Conservation (phyloP, 176 grass and related monocot species). For the Hordeum marinum region DNA sequence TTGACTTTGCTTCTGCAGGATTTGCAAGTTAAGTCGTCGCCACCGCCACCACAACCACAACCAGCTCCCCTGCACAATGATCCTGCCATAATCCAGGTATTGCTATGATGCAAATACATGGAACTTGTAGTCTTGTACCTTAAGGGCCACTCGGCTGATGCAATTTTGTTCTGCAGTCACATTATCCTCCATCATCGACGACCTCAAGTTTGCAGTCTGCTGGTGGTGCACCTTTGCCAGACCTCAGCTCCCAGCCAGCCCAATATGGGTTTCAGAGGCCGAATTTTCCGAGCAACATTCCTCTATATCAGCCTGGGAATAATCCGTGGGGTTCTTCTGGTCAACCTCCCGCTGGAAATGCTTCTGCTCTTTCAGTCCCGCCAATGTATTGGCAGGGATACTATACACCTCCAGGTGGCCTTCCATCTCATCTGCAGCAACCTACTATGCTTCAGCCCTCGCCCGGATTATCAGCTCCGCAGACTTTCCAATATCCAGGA, state of each 20-base stretch:
- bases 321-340: slow-evolving; percentile 49
- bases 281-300: slow-evolving; percentile 53
- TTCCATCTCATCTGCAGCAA: slow-evolving; percentile 71
- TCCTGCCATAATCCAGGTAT: slow-evolving; percentile 90
- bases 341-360: slow-evolving; percentile 42
- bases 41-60: slow-evolving; percentile 28
- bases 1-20: slow-evolving; percentile 48
- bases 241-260: slow-evolving; percentile 58
- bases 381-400: slow-evolving; percentile 78
- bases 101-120: not conserved
- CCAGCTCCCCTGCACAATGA: slow-evolving; percentile 60
- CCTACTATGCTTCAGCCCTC: slow-evolving; percentile 47
- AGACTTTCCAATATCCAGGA: slow-evolving; percentile 57
- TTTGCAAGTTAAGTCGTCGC: slow-evolving; percentile 82
- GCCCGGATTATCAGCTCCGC: slow-evolving; percentile 58
- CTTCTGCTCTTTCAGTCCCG: slow-evolving; percentile 42
- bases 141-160: not conserved
- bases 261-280: slow-evolving; percentile 64
- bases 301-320: slow-evolving; percentile 62
- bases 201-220: slow-evolving; percentile 55
- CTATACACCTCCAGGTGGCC: slow-evolving; percentile 49
- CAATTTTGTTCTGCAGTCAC: slow-evolving; percentile 49
- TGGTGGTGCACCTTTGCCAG: slow-evolving; percentile 52
- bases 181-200: slow-evolving; percentile 56
- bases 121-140: not conserved